Percentiles rank a stretch among this genome's conserved stretches.
phyloP scores from a whole-genome alignment of 2,329 filamentous ascomycete genomes.

The Penicillium expansum region DNA sequence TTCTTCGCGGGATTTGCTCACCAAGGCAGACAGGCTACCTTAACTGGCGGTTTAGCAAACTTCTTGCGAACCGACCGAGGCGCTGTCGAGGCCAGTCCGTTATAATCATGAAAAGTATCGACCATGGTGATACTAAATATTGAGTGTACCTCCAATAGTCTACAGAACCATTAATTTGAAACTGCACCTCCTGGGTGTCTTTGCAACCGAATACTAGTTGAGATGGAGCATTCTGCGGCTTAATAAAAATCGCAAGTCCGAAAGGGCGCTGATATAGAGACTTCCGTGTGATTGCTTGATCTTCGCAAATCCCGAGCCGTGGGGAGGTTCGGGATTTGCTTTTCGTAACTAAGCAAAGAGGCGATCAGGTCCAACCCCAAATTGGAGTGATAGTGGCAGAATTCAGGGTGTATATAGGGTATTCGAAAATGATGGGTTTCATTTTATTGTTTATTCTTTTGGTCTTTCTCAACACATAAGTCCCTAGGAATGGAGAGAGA shows the following conservation, averaged over 20 bases:
- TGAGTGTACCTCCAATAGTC: neutral
- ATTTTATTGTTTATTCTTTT: neutral
- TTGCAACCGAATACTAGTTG: neutral
- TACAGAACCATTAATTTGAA: constrained; percentile 3
- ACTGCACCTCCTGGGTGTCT: neutral
- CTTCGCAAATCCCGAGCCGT: constrained; percentile 36
- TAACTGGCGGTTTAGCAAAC: constrained; percentile 46
- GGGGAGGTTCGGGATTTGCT: constrained; percentile 35
- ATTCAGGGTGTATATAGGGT: neutral
- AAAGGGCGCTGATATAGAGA: constrained; percentile 33
- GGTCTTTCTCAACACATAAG: neutral
- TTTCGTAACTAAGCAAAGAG: constrained; percentile 3
- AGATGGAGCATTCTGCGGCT: constrained; percentile 1
- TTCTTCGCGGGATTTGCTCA: constrained; percentile 23
- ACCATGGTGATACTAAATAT: constrained; percentile 17
- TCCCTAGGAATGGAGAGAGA: neutral
- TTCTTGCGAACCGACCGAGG: constrained; percentile 41
- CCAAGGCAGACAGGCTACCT: constrained; percentile 46
- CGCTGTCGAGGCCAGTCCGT: constrained; percentile 22
- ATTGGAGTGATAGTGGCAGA: constrained; percentile 15
- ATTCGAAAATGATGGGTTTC: neutral
- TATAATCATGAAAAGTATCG: constrained; percentile 21
- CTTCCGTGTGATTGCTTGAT: constrained; percentile 31
- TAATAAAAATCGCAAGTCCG: neutral
- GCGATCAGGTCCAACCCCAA: neutral